These are phyloP conservation scores for Colletotrichum liaoningense DNA, from an alignment of 2,329 filamentous ascomycete genomes.

Conservation along the genomic window DNA sequence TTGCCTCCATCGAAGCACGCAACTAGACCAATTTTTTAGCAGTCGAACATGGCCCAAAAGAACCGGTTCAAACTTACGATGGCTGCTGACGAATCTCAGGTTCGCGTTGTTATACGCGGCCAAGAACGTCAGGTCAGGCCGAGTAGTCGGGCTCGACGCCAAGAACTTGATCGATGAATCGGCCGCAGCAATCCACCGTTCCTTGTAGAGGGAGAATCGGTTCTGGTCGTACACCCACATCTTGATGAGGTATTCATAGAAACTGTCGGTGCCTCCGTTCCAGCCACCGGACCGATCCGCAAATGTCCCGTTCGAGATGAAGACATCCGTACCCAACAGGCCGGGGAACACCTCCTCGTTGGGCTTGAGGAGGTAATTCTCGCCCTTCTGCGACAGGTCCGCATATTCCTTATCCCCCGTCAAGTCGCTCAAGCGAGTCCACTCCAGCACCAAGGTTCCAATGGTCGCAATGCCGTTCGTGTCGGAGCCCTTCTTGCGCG, in stretches of 20 bases:
- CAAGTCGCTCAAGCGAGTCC: conserved; percentile 83
- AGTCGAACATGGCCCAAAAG: conserved; percentile 27
- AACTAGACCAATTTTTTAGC: conserved; percentile 60
- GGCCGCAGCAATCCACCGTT: conserved; percentile 80
- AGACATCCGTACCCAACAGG: conserved; percentile 76
- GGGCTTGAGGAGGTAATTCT: conserved; percentile 77
- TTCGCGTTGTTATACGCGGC: conserved; percentile 64
- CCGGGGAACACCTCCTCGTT: conserved; percentile 80
- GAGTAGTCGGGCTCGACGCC: conserved; percentile 72
- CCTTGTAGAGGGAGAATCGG: conserved; percentile 73
- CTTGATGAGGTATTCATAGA: conserved; percentile 92
- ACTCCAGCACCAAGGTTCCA: conserved; percentile 85
- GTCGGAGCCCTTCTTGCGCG: conserved; percentile 57
- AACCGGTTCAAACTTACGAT: conserved; percentile 54
- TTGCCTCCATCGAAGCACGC: conserved; percentile 88
- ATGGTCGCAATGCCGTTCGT: conserved; percentile 81
- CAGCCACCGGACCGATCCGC: conserved; percentile 77
- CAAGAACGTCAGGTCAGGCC: conserved; percentile 76
- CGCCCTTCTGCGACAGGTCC: conserved; percentile 72
- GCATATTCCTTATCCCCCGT: conserved; percentile 76
- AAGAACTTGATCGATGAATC: conserved; percentile 81
- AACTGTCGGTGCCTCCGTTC: conserved; percentile 82
- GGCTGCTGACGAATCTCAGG: conserved; percentile 58
- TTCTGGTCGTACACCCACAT: conserved; percentile 84
- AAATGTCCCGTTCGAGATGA: conserved; percentile 74